A percentile compares a stretch with the other conserved stretches of the same genome.
These are phyloP conservation scores for Magnaporthiopsis incrustans DNA, from an alignment of 2,329 filamentous ascomycete genomes.

Conservation along the genomic window DNA sequence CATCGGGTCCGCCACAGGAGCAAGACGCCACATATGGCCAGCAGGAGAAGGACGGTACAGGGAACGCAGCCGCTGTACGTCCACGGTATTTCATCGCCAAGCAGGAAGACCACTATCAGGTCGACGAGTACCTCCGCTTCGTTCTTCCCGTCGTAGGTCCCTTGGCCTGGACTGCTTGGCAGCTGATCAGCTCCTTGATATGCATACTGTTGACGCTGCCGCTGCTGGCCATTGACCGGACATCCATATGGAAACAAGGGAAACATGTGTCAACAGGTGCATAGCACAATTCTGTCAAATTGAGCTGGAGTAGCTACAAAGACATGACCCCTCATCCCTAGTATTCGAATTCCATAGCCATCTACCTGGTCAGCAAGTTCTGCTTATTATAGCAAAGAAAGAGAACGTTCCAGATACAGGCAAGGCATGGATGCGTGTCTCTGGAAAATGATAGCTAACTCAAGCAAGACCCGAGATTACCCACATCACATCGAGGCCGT, in stretches of 20 bases:
- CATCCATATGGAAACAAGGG: neutral
- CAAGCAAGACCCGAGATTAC: no score
- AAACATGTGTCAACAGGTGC: neutral
- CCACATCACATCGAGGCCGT: no score
- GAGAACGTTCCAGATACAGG: no score
- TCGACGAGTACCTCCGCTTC: constrained; percentile 68
- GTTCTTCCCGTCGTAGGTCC: constrained; percentile 51
- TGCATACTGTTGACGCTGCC: constrained; percentile 37
- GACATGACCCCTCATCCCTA: no score
- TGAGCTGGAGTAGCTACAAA: no score
- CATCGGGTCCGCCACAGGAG: neutral
- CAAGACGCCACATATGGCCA: neutral
- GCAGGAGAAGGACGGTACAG: constrained; percentile 7
- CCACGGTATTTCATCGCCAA: constrained; percentile 61
- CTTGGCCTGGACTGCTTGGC: constrained; percentile 33
- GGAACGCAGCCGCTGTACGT: constrained; percentile 1
- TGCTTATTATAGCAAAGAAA: no score
- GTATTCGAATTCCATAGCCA: no score
- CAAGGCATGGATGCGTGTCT: no score
- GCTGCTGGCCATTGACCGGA: neutral
- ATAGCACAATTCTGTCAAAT: neutral
- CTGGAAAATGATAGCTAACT: no score
- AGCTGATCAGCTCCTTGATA: constrained; percentile 51
- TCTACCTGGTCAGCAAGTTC: no score
- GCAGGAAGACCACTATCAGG: constrained; percentile 79